Evolutionary conservation across 192 early-diverging fungal genomes (phyloP).

Genomic region (Haplosporangium gracile): DNA sequence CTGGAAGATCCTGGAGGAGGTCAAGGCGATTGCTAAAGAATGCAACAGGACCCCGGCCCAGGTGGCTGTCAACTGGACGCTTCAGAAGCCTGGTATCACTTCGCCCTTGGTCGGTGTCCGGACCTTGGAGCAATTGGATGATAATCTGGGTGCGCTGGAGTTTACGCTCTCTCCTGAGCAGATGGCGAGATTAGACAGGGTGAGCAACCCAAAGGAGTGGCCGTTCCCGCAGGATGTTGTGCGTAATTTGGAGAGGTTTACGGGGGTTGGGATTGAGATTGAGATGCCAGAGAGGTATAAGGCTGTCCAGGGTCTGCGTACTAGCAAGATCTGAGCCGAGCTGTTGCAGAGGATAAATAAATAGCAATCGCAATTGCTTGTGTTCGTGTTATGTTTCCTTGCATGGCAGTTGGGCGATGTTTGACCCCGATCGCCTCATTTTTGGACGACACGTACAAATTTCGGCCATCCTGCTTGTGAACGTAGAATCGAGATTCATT

Average conservation of each 20-base stretch:
- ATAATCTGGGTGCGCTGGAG: conserved; percentile 51
- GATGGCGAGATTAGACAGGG: conserved; percentile 49
- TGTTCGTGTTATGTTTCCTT: neutral
- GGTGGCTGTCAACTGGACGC: conserved; percentile 63
- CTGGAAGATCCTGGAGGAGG: conserved; percentile 61
- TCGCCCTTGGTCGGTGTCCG: conserved; percentile 53
- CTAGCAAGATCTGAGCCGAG: conserved; percentile 23
- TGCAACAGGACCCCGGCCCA: conserved; percentile 55
- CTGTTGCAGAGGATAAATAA: neutral
- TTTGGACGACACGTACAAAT: neutral
- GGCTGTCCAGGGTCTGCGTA: conserved; percentile 19
- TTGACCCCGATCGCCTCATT: neutral
- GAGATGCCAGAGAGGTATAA: conserved; percentile 35
- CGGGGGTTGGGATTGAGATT: conserved; percentile 16
- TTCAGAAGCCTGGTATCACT: conserved; percentile 60
- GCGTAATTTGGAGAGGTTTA: conserved; percentile 27
- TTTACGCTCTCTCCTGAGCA: conserved; percentile 51
- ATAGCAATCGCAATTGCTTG: neutral
- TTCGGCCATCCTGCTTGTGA: neutral
- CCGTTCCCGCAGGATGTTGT: conserved; percentile 47
- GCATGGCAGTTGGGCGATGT: conserved; percentile 3
- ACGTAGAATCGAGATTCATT: conserved; percentile 2
- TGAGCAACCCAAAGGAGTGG: conserved; percentile 48
- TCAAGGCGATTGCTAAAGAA: conserved; percentile 58
- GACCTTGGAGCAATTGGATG: conserved; percentile 48